Evolutionary conservation across 768 basidiomycete species (phyloP), one percentile per base, ranked within the genome.

Genomic region (Termitomyces sp.): DNA sequence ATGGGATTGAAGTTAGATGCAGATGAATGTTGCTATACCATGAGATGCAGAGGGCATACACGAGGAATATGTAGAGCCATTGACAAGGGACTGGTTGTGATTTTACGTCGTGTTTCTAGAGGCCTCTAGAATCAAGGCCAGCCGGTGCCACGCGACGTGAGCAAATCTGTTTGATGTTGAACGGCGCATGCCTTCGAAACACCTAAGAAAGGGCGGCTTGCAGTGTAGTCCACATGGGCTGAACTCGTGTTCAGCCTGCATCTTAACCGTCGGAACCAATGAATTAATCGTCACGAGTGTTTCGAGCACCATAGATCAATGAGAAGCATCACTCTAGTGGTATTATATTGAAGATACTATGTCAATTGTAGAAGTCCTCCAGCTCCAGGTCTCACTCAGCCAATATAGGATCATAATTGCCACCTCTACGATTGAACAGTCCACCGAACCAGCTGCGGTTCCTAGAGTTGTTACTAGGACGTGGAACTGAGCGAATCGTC

Each of bases 361-460:
- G 32, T n/a, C 42, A 45, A 34, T 17, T 6, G 54, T 32, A 43
- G 29, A 8, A 55, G 17, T 55, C 3, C 42, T 62, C 57, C 67
- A 50, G 15, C 32, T 34, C n/a, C 45, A 45, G 11, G 37, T 25
- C 47, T 46, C 38, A 58, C 5, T 69, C 58, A 56, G 59, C 68
- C 29, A 59, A 63, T 60, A 69, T 65, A 43, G 69, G 69, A 62
- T 66, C 74, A 72, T 80, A 60, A 7, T n/a, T 31, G 59, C 68
- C 66, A 63, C 71, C 67, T 60, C 71, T 68, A 62, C 62, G 73
- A 32, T 79, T 76, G 60, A 86, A 71, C 47, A 88, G 59, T 40
- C 82, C 81, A 54, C 73, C 74, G 48, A 88, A 74, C 81, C 86
- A 86, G 38, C 80, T 77, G 37, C 72, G 71, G 29, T 71, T 57